Conservation (phyloP, 2,329 filamentous ascomycete genomes). For the Penicillium thymicola region DNA sequence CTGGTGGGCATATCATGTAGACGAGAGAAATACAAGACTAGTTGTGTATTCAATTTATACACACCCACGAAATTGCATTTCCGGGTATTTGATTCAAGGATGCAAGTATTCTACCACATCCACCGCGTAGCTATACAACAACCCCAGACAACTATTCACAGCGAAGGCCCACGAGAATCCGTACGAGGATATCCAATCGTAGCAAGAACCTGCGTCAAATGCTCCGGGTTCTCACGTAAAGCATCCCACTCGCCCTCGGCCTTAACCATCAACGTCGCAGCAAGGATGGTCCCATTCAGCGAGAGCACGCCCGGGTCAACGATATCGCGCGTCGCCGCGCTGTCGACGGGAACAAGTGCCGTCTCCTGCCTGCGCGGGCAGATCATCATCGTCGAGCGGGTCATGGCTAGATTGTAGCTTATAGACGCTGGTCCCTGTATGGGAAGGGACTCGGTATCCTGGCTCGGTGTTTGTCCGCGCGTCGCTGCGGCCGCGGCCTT, state of each 20-base stretch:
- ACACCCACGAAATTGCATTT: not conserved
- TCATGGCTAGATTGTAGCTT: slow-evolving; percentile 60
- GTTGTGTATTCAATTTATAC: not conserved
- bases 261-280: slow-evolving; percentile 59
- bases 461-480: slow-evolving; percentile 15
- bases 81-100: not conserved
- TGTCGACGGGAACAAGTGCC: slow-evolving; percentile 39
- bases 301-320: slow-evolving; percentile 43
- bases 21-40: not conserved
- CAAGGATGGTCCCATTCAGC: slow-evolving; percentile 57
- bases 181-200: slow-evolving; percentile 41
- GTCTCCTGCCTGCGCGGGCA: slow-evolving; percentile 50
- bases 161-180: slow-evolving; percentile 3
- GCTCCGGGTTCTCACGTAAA: slow-evolving; percentile 40
- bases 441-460: slow-evolving; percentile 10
- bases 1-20: slow-evolving; percentile 22
- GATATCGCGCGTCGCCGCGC: slow-evolving; percentile 32
- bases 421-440: slow-evolving; percentile 44
- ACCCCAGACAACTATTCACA: not conserved
- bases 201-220: slow-evolving; percentile 45
- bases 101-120: not conserved
- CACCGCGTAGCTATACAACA: not conserved
- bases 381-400: slow-evolving; percentile 52
- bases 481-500: slow-evolving; percentile 35
- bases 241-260: slow-evolving; percentile 52